Base-by-base conservation (phyloP, 352 stramenopile species). In the Phytophthora parvispora region DNA sequence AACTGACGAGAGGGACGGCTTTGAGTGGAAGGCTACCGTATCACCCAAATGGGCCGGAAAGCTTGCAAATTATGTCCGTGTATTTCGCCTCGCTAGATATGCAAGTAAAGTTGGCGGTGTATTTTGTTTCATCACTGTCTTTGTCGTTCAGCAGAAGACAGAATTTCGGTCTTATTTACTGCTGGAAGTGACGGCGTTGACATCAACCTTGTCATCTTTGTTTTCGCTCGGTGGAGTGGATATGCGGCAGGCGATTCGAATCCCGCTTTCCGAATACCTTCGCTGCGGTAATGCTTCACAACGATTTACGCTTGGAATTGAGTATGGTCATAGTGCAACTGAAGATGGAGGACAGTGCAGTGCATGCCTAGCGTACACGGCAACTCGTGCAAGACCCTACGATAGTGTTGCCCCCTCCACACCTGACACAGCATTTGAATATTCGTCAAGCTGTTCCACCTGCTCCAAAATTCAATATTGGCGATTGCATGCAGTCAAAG, bases 81-180 rank as follows among this genome's bases (percentile, higher is more conserved):
- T 83, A 3, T 38, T 87, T 18, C 80, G 74, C 3, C 66, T 92
- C 18, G 57, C 72, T 16, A 78, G 67, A 29, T 85, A 86, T 24
- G 81, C 77, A 4, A 75, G 65, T 38, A 82, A 80, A 55, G 59
- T 87, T 25, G 68, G 64, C 27, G 28, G 70, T 13, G 20, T 67
- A 12, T 89, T 82, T 28, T 77, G 68, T 48, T 75, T 92, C 13
- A 60, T 80, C 10, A 67, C 70, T 0, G n/a, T 82, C 4, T 81
- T 70, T 5, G 27, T 88, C 27, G 84, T 92, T 12, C 84, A 92
- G 58, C 76, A 87, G 28, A 92, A 90, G 56, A 84, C 75, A 1
- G 77, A 90, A 50, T 92, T 85, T 54, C 77, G 81, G 6, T 63
- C 79, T 3, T 74, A 85, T 10, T 70, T 92, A 48, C 50, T 87